Evolutionary conservation across 768 basidiomycete genomes (phyloP), one percentile per base, ranked within the genome.

Genomic region (Boletus bicolor): DNA sequence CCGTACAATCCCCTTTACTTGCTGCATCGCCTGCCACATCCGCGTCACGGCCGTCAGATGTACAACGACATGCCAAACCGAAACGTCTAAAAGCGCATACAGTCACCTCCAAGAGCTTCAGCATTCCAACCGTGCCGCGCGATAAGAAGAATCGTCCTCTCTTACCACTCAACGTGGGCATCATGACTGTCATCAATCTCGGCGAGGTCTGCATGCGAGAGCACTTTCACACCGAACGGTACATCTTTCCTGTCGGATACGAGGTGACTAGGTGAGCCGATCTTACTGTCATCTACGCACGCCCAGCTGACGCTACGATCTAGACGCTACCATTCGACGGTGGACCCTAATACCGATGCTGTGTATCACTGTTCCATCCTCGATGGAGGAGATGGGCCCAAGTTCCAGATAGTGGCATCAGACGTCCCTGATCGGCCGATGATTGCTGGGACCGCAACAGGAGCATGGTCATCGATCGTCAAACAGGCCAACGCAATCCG

Each of bases 201-300:
- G 91, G 91, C 3, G 81, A 83, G 49, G 83, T 92, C 7, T 90
- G 87, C 65, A 83, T 85, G 84, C 78, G 87, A 32, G 89, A 91
- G 59, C 87, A 91, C 67, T 93, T 91, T 65, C 88, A 91, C 67
- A 91, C 91, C 0, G 90, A 93, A 68, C 76, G 91, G 50, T 93
- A 93, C 66, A 93, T 93, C 59, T 93, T 91, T 64, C 91, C 91
- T 10, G 86, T 92, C 39, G 89, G 89, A 15, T 93, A 91, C 67
- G 88, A 90, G 65, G 87, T 91, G 6, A 87, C 84, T 5, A 80
- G 90, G 89, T 87, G 41, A 47, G 80, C 67, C 17, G 0, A 10
- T 43, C 56, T 26, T 14, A 39, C 19, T 17, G n/a, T 37, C 55
- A 21, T 19, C n/a, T 2, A 35, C 39, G 35, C 44, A 28, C 52